Evolutionary conservation across 441 rosid genomes (phyloP).

Genomic region (Populus hybrid): DNA sequence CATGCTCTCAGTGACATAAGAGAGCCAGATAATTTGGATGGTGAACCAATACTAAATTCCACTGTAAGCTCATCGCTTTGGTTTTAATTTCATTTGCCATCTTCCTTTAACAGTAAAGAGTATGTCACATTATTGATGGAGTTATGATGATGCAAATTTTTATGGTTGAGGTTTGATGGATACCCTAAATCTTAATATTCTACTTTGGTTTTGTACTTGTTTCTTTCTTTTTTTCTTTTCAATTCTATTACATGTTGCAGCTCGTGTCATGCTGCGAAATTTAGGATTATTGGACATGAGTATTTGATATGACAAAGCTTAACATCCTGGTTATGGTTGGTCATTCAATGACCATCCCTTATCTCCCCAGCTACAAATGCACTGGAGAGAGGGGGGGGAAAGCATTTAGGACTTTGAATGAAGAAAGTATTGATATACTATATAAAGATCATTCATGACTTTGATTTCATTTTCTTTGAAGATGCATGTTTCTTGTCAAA

Average conservation of each 20-base stretch:
- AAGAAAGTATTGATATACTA: not conserved
- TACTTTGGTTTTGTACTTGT: not conserved
- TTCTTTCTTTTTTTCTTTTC: not conserved
- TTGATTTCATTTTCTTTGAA: not conserved
- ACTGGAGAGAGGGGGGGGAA: not conserved
- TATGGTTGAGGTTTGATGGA: not conserved
- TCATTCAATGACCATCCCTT: not conserved
- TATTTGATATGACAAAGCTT: not conserved
- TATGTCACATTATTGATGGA: not conserved
- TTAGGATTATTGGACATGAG: not conserved
- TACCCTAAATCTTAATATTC: not conserved
- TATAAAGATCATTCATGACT: not conserved
- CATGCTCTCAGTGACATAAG: constrained; percentile 29
- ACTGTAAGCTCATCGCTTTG: not conserved
- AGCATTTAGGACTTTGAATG: not conserved
- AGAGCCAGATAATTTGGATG: constrained; percentile 23
- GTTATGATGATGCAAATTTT: not conserved
- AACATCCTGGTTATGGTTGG: not conserved
- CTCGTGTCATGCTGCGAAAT: no score
- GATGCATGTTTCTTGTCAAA: not conserved
- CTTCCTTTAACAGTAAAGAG: not conserved
- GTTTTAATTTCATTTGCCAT: not conserved
- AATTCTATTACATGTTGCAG: no score
- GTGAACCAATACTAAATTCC: constrained; percentile 7
- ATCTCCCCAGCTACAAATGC: not conserved